phyloP scores from a whole-genome alignment of 176 grass and related monocot genomes.

The barley (Hordeum vulgare) region MorexV3_pseudomolecules_assembly NC_058524.1:569497740-569498239 shows the following conservation, averaged over 20 bases:
- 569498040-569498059: not conserved
- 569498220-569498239: constrained; percentile 58
- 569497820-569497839: not conserved
- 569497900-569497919: not conserved
- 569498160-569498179: constrained; percentile 65
- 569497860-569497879: too few species aligned
- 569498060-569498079: constrained; percentile 7
- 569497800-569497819: not conserved
- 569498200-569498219: constrained; percentile 58
- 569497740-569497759: constrained; percentile 90
- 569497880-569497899: not conserved
- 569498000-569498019: not conserved
- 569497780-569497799: constrained; percentile 76
- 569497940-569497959: not conserved
- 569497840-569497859: not conserved
- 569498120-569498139: constrained; percentile 46
- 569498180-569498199: constrained; percentile 69
- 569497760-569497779: constrained; percentile 99
- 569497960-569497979: not conserved
- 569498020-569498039: not conserved
- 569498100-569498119: constrained; percentile 54
- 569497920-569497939: not conserved
- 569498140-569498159: constrained; percentile 64
- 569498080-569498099: constrained; percentile 42
- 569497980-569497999: not conserved